Conservation (phyloP, 148 eudicot species). For the Heliamphora exappendiculata region DNA sequence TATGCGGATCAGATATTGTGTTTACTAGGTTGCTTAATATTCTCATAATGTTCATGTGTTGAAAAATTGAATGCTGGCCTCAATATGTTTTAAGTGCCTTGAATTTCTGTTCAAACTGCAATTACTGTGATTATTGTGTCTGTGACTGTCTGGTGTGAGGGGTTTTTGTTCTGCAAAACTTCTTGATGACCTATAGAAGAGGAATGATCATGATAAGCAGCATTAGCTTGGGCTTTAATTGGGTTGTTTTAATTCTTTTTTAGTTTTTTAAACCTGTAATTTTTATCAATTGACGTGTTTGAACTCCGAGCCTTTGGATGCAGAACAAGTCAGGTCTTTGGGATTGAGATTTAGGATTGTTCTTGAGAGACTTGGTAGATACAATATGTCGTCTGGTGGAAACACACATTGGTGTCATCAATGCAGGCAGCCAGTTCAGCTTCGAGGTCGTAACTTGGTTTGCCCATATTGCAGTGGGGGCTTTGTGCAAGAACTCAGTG, state of each 20-base stretch:
- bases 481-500: conserved; percentile 68
- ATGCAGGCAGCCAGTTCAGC: conserved; percentile 55
- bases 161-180: not conserved
- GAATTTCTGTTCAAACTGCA: not conserved
- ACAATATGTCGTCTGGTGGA: conserved; percentile 52
- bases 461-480: conserved; percentile 80
- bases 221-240: not conserved
- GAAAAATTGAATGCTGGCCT: not conserved
- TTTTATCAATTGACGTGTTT: not conserved
- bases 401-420: conserved; percentile 90
- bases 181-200: not conserved
- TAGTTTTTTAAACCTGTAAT: not conserved
- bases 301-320: not conserved
- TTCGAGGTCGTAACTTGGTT: conserved; percentile 31
- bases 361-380: not conserved
- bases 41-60: not conserved
- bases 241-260: not conserved
- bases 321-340: conserved; percentile 2
- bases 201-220: not conserved
- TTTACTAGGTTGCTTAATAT: not conserved
- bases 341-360: not conserved
- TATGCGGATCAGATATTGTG: not conserved
- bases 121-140: no score
- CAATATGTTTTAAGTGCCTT: not conserved
- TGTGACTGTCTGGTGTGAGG: not conserved